A percentile compares a stretch with the other conserved stretches of the same genome.
Evolutionary conservation across 2,329 filamentous ascomycete species (phyloP).

Genomic region (Aspergillus quadricinctus): DNA sequence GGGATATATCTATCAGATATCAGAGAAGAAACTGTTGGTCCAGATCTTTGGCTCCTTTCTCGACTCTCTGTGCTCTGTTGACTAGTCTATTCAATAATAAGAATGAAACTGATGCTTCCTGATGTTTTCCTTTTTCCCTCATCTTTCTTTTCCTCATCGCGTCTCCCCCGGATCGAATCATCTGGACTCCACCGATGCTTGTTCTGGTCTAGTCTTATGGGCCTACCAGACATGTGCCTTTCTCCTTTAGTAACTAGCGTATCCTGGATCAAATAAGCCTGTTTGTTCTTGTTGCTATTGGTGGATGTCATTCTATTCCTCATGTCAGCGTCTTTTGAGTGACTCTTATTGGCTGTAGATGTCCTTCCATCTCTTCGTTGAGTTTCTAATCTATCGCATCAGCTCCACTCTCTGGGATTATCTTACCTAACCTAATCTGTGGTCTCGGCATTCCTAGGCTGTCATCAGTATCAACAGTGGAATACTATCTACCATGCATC

Average conservation of each 20-base stretch:
- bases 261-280: slow-evolving; percentile 23
- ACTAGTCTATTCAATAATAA: slow-evolving; percentile 1
- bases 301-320: slow-evolving; percentile 1
- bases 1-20: no score
- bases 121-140: not conserved
- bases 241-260: slow-evolving; percentile 16
- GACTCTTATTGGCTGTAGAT: slow-evolving; percentile 11
- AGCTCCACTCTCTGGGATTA: slow-evolving; percentile 3
- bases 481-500: not conserved
- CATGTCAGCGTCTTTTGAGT: slow-evolving; percentile 16
- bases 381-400: slow-evolving; percentile 1
- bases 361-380: slow-evolving; percentile 1
- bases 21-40: not conserved
- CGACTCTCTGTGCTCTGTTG: not conserved
- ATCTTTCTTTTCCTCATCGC: not conserved
- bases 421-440: slow-evolving; percentile 1
- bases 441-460: slow-evolving; percentile 2
- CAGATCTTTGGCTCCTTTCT: not conserved
- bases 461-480: not conserved
- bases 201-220: slow-evolving; percentile 21
- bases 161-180: slow-evolving; percentile 25
- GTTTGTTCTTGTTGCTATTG: slow-evolving; percentile 21
- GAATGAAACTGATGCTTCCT: not conserved
- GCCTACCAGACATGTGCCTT: slow-evolving; percentile 18
- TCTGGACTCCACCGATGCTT: slow-evolving; percentile 24